These are phyloP conservation scores for Daldinia decipiens DNA, from an alignment of 495 filamentous ascomycete genomes.

Conservation along the genomic window DNA sequence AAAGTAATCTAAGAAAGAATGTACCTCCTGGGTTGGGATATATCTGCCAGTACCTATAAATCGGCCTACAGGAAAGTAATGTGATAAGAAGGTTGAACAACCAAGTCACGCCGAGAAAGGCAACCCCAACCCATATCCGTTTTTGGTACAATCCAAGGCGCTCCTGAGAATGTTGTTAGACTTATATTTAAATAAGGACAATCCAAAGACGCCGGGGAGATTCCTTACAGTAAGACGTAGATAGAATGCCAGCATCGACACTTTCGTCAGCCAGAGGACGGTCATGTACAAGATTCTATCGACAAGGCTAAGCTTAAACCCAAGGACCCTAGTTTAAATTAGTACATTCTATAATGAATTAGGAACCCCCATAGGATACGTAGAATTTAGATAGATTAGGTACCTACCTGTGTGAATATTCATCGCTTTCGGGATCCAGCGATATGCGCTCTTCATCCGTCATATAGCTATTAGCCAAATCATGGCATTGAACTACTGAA, in stretches of 20 bases:
- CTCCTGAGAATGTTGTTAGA: neutral
- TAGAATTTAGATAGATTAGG: neutral
- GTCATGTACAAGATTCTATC: neutral
- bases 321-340: neutral
- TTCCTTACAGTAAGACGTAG: neutral
- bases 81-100: slow-evolving; percentile 48
- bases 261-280: neutral
- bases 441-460: neutral
- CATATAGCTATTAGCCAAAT: neutral
- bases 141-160: neutral
- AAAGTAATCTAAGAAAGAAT: slow-evolving; percentile 21
- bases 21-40: slow-evolving; percentile 64
- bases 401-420: neutral
- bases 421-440: neutral
- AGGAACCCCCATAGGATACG: too few species aligned
- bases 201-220: neutral
- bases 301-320: neutral
- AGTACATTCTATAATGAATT: neutral
- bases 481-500: neutral
- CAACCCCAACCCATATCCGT: neutral
- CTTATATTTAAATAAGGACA: neutral
- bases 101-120: neutral
- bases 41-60: slow-evolving; percentile 66
- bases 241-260: neutral
- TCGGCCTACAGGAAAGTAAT: slow-evolving; percentile 62